phyloP scores from a whole-genome alignment of 208 protist species.

The Leishmania braziliensis region DNA sequence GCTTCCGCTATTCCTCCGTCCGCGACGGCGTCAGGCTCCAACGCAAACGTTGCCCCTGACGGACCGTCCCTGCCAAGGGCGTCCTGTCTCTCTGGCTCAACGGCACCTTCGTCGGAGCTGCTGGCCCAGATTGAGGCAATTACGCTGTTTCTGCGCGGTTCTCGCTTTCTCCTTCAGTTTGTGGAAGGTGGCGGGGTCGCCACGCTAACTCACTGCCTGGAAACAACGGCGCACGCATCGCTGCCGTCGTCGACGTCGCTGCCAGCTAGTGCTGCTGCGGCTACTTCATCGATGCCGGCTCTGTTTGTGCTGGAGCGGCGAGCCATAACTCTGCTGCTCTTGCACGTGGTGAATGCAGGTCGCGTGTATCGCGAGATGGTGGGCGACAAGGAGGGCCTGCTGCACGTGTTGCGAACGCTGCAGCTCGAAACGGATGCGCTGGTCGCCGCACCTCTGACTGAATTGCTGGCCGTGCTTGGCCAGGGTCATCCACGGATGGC shows the following conservation, averaged over 20 bases:
- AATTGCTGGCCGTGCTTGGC: slow-evolving; percentile 70
- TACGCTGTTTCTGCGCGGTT: slow-evolving; percentile 77
- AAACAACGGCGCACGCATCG: slow-evolving; percentile 3
- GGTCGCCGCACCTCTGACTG: slow-evolving; percentile 50
- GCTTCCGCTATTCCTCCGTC: neutral
- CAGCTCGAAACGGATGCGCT: slow-evolving; percentile 55
- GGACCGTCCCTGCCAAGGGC: neutral
- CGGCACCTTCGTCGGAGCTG: slow-evolving; percentile 29
- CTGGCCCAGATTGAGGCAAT: slow-evolving; percentile 58
- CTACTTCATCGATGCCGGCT: neutral
- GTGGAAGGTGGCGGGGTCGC: slow-evolving; percentile 67
- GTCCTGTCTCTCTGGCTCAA: neutral
- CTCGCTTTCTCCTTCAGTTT: slow-evolving; percentile 76
- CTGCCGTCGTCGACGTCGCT: neutral
- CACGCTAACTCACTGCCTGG: slow-evolving; percentile 69
- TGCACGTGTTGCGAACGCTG: slow-evolving; percentile 48
- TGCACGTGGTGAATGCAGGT: slow-evolving; percentile 83
- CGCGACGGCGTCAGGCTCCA: neutral
- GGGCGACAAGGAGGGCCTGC: slow-evolving; percentile 65
- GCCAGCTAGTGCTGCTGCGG: neutral
- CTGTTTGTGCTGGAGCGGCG: slow-evolving; percentile 44
- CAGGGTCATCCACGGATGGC: slow-evolving; percentile 61
- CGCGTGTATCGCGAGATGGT: slow-evolving; percentile 91
- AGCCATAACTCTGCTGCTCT: slow-evolving; percentile 61
- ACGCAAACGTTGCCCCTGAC: neutral